Evolutionary conservation across 306 rosid genomes (phyloP).

Genomic region (Pterocarpus santalinus): DNA sequence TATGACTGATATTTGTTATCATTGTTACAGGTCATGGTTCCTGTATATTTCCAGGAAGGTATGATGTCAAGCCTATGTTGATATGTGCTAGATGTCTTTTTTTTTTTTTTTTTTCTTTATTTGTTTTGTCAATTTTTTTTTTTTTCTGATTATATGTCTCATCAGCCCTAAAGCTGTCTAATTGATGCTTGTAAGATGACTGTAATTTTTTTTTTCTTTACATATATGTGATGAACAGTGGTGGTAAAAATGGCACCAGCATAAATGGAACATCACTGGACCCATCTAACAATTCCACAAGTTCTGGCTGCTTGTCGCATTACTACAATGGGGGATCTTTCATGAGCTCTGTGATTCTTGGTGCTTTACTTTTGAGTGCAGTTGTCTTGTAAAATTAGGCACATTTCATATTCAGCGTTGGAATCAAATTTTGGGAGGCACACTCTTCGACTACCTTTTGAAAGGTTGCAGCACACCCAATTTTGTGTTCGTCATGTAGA

Average conservation of each 20-base stretch:
- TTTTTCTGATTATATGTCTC: too few relatives aligned
- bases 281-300: constrained; percentile 76
- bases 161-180: too few relatives aligned
- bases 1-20: constrained; percentile 43
- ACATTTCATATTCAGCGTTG: constrained; percentile 42
- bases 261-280: constrained; percentile 74
- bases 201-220: not conserved
- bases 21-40: constrained; percentile 77
- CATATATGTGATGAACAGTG: constrained; percentile 54
- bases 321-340: constrained; percentile 54
- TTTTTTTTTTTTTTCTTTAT: not conserved
- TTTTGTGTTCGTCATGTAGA: constrained; percentile 72
- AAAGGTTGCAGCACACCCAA: constrained; percentile 66
- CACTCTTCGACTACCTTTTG: constrained; percentile 45
- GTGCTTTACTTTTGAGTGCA: constrained; percentile 57
- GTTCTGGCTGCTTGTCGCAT: constrained; percentile 61
- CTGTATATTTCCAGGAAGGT: constrained; percentile 90
- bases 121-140: not conserved
- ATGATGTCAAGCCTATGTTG: constrained; percentile 34
- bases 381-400: constrained; percentile 57
- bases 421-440: constrained; percentile 42
- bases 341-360: constrained; percentile 57
- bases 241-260: constrained; percentile 66
- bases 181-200: too few relatives aligned
- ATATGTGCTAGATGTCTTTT: not conserved